These are phyloP conservation scores for Sugiyamaella lignohabitans DNA, from an alignment of 805 yeast species.

Conservation along the genomic window DNA sequence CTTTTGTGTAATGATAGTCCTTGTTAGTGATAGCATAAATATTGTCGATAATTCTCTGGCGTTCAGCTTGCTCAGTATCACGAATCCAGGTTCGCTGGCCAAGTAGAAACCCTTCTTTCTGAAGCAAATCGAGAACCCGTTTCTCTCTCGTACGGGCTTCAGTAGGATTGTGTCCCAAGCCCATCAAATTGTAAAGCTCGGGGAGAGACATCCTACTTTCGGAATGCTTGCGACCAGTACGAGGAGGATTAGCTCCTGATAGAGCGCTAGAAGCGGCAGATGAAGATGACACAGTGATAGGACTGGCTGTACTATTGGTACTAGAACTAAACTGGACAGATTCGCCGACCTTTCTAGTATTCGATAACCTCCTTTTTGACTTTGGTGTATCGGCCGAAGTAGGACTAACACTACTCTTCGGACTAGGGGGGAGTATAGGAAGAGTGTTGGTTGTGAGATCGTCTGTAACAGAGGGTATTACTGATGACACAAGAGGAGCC, in stretches of 20 bases:
- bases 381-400: background rate
- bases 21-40: conserved; percentile 43
- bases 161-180: conserved; percentile 31
- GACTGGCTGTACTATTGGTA: background rate
- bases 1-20: conserved; percentile 47
- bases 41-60: conserved; percentile 43
- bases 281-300: background rate
- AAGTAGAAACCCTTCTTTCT: conserved; percentile 58
- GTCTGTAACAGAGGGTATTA: too few species aligned
- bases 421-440: background rate
- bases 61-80: conserved; percentile 53
- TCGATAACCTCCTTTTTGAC: too few species aligned
- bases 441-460: background rate
- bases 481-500: background rate
- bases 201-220: conserved; percentile 34
- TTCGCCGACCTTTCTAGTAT: too few species aligned
- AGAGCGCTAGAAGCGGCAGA: too few species aligned
- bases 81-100: conserved; percentile 83
- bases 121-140: conserved; percentile 32
- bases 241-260: too few species aligned
- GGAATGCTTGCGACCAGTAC: conserved; percentile 24
- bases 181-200: conserved; percentile 35
- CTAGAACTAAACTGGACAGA: background rate
- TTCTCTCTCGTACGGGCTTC: conserved; percentile 35
- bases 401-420: background rate